phyloP scores from a whole-genome alignment of 768 basidiomycete species.

The Tylopilus subfusipes region DNA sequence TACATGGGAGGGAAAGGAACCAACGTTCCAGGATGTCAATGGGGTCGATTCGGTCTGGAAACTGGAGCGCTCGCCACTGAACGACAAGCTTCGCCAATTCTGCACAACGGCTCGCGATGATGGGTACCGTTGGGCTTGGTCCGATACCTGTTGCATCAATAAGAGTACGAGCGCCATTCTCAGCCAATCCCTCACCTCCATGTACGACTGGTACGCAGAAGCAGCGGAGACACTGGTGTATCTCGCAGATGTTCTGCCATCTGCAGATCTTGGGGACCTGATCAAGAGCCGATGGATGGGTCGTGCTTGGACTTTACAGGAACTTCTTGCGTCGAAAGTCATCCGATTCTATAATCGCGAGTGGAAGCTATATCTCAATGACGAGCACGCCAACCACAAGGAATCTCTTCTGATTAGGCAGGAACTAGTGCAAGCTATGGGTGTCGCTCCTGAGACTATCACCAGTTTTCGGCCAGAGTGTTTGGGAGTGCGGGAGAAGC shows the following conservation, averaged over 20 bases:
- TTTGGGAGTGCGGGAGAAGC: slow-evolving; percentile 8
- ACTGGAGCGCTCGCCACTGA: not conserved
- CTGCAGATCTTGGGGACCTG: not conserved
- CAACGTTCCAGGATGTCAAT: not conserved
- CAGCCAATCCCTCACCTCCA: not conserved
- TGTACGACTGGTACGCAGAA: not conserved
- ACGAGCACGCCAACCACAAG: slow-evolving; percentile 4
- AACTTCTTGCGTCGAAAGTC: slow-evolving; percentile 7
- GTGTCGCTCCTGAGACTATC: not conserved
- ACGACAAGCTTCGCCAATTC: not conserved
- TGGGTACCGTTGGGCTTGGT: not conserved
- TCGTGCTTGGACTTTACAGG: not conserved
- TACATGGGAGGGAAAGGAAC: not conserved
- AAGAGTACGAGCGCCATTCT: not conserved
- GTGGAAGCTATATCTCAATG: slow-evolving; percentile 9
- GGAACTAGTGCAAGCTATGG: slow-evolving; percentile 8
- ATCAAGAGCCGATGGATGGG: not conserved
- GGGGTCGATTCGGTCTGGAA: not conserved
- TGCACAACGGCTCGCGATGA: not conserved
- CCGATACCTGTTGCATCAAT: not conserved
- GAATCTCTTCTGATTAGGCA: not conserved
- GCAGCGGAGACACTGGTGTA: not conserved
- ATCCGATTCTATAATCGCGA: slow-evolving; percentile 9
- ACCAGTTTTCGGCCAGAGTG: not conserved
- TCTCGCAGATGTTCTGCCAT: not conserved